phyloP scores from a whole-genome alignment of 371 early-diverging fungal genomes.

The Mortierella sp. region DNA sequence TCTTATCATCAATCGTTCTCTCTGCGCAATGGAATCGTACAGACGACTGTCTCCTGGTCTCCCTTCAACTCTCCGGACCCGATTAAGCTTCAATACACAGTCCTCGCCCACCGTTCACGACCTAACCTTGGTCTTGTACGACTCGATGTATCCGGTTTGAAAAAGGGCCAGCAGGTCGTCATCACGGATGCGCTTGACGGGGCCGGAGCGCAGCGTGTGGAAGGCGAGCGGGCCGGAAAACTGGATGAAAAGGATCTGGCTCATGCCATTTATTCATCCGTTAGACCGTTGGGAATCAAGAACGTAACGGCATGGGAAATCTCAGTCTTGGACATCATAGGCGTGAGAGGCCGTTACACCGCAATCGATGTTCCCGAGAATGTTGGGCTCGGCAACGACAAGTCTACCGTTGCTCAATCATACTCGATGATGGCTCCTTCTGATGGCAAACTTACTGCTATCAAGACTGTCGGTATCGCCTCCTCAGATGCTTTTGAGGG shows the following conservation, averaged over 20 bases:
- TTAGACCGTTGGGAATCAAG: slow-evolving; percentile 23
- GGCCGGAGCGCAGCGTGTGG: slow-evolving; percentile 41
- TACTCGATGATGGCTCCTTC: slow-evolving; percentile 20
- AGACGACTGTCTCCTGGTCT: slow-evolving; percentile 31
- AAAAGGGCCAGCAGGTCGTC: slow-evolving; percentile 31
- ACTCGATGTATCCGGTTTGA: slow-evolving; percentile 35
- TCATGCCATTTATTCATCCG: slow-evolving; percentile 36
- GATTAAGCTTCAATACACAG: slow-evolving; percentile 29
- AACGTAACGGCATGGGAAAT: slow-evolving; percentile 51
- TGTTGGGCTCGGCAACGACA: slow-evolving; percentile 28
- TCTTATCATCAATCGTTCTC: slow-evolving; percentile 40
- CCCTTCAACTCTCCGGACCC: slow-evolving; percentile 18
- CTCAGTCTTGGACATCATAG: slow-evolving; percentile 24
- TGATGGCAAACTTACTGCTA: slow-evolving; percentile 14
- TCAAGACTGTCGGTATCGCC: slow-evolving; percentile 43
- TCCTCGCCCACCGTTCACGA: slow-evolving; percentile 45
- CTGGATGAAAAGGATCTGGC: slow-evolving; percentile 19
- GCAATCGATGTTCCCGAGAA: slow-evolving; percentile 24
- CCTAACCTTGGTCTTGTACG: slow-evolving; percentile 45
- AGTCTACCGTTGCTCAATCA: slow-evolving; percentile 33
- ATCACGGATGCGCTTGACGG: slow-evolving; percentile 48
- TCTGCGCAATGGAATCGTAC: slow-evolving; percentile 38
- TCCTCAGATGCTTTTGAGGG: slow-evolving; percentile 44
- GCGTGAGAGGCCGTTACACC: slow-evolving; percentile 2
- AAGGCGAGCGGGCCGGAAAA: slow-evolving; percentile 32